Evolutionary conservation across 495 filamentous ascomycete species (phyloP), one percentile per base, ranked within the genome.

Genomic region (Hyaloscypha hepaticicola): DNA sequence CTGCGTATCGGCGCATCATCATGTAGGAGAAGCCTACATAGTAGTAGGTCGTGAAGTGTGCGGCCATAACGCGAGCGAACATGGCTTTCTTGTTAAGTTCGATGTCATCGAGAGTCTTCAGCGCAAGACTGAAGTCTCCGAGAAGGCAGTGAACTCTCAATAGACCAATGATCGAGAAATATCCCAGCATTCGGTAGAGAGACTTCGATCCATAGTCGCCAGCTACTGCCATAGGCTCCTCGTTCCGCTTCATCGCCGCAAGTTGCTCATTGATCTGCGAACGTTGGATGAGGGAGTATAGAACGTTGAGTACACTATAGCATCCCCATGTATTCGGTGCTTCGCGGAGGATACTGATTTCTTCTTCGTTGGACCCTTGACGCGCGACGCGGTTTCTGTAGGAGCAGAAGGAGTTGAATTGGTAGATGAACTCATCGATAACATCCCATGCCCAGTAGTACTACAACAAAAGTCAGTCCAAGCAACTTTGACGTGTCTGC

Each of bases 371-470:
- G 75, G 88, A 87, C 67, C 83, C 90, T 72, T 91, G 90, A 71
- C 91, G 85, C 63, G 95, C 95, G 65, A 97, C 85, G 38, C 92
- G 87, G 69, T 95, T 91, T 70, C 95, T 89, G 84, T 97, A 96
- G 59, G 91, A 89, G 77, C 92, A 98, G 82, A 98, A 99, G 41
- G 92, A 96, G 82, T 99, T 97, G 83, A 99, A 99, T 77, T 99
- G 95, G 83, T 99, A 99, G 79, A 99, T 98, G 80, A 99, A 99
- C 74, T 99, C 95, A 73, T 99, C 95, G 77, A 99, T 98, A 65
- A 97, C 96, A 79, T 99, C 95, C 95, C 96, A 99, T 21, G 95
- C 96, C 95, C 95, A 99, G 81, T 92, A 96, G 79, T 96, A 93
- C 95, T 99, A 78, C 6, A 31, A 48, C 14, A 5, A 52, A 29